Evolutionary conservation across 2,329 filamentous ascomycete species (phyloP), one percentile per base, ranked within the genome.

Genomic region (Pyrenochaeta sp.): DNA sequence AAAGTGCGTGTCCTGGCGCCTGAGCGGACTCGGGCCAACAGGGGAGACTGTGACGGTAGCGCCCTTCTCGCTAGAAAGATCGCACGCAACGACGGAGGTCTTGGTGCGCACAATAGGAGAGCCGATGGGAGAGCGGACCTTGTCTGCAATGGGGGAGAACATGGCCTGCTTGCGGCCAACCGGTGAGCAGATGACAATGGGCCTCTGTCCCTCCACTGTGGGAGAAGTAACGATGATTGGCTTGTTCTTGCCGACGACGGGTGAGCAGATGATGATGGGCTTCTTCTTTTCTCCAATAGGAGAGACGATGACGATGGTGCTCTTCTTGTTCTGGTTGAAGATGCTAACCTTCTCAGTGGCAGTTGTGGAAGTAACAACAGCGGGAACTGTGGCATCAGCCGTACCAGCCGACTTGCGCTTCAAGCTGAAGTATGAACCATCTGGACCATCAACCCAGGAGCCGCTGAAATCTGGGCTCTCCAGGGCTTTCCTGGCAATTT

Each of bases 371-470:
- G 61, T 63, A 29, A 50, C n/a, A 15, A 62, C 58, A 41, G 54
- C 47, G 29, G 47, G 49, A 35, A 41, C 9, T 40, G 35, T 29
- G 21, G 32, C 29, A 45, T 36, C 11, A 2, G 33, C 45, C 29
- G 54, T 50, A 37, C 40, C 32, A 31, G 52, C 48, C 17, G 50
- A 42, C 27, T 58, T 60, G 41, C 58, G 63, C 54, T 53, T 68
- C 42, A 71, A 45, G 47, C 52, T 62, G 46, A 61, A 71, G 56
- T 67, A 64, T 10, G 63, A 58, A n/a, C 68, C 69, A 31, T 64
- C 58, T 2, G 63, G 61, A 15, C 66, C 58, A 20, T 67, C 61
- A 11, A 69, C 56, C 68, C 68, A 73, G 1, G 61, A 56, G 3
- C 68, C 69, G 31, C 63, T 56, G 18, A 64, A 69, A 15, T 60